Base-by-base conservation (phyloP, 2,329 filamentous ascomycete genomes). In the Clathrospora elynae region DNA sequence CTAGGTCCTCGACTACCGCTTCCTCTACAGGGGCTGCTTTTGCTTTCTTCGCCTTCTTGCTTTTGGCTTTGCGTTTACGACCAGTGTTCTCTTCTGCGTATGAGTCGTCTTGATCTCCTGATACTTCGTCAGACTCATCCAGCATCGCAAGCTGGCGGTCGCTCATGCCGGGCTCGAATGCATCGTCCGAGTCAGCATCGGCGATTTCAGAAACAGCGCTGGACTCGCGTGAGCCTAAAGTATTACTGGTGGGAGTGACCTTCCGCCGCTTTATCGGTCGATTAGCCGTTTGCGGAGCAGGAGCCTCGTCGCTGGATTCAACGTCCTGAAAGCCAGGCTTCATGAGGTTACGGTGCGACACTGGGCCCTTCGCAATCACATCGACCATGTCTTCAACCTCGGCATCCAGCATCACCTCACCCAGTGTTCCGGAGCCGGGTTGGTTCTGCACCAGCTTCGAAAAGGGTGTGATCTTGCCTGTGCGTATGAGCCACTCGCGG, bases 391-490 rank as follows among this genome's bases (percentile, higher is more conserved):
- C 70, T 37, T 87, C 87, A 43, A 90, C 86, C 63, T 96, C 90
- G 0, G 88, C 90, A 64, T 95, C 88, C 10, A 91, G 74, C 45
- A 96, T 80, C 2, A 85, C 86, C 61, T 91, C 85, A 8, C 87
- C 86, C 11, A 96, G 75, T 46, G 85, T 85, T 2, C 86, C 86
- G 30, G 85, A 78, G 2, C 84, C 77, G 3, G 80, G 82, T 18
- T 81, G 75, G 2, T 84, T 74, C n/a, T 81, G 78, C 10, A 82
- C 83, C 57, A 95, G 81, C 51, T 86, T 88, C 6, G 90, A 88
- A 62, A 99, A 99, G 0, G 93, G 93, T 0, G 93, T 99, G 56
- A 99, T 97, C 72, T 97, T 97, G 49, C 93, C 93, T 0, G 92
- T 99, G 18, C 93, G 84, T 34, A 99, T 93, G 32, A 99, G 80